Percentiles rank a stretch among this genome's conserved stretches.
Conservation (phyloP, 345 rosid genomes). For the Brassica napus region Da-Ae NC_063448.1:15062001-15062500, state of each 20-base stretch:
- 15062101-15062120: slow-evolving; percentile 94
- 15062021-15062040: slow-evolving; percentile 51
- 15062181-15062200: slow-evolving; percentile 88
- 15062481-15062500: slow-evolving; percentile 3
- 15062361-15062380: slow-evolving; percentile 71
- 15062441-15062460: slow-evolving; percentile 67
- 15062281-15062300: slow-evolving; percentile 46
- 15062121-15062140: slow-evolving; percentile 89
- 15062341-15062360: slow-evolving; percentile 56
- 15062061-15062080: slow-evolving; percentile 71
- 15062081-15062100: slow-evolving; percentile 85
- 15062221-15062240: slow-evolving; percentile 78
- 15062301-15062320: slow-evolving; percentile 61
- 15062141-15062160: slow-evolving; percentile 57
- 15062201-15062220: slow-evolving; percentile 78
- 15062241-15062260: slow-evolving; percentile 68
- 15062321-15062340: slow-evolving; percentile 47
- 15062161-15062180: slow-evolving; percentile 40
- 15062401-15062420: slow-evolving; percentile 62
- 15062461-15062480: slow-evolving; percentile 62
- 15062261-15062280: slow-evolving; percentile 22
- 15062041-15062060: slow-evolving; percentile 55
- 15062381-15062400: slow-evolving; percentile 50
- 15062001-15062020: slow-evolving; percentile 70
- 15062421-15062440: slow-evolving; percentile 80